These are phyloP conservation scores for Aspergillus ruber DNA, from an alignment of 2,329 filamentous ascomycete species.

Conservation along the genomic window DNA sequence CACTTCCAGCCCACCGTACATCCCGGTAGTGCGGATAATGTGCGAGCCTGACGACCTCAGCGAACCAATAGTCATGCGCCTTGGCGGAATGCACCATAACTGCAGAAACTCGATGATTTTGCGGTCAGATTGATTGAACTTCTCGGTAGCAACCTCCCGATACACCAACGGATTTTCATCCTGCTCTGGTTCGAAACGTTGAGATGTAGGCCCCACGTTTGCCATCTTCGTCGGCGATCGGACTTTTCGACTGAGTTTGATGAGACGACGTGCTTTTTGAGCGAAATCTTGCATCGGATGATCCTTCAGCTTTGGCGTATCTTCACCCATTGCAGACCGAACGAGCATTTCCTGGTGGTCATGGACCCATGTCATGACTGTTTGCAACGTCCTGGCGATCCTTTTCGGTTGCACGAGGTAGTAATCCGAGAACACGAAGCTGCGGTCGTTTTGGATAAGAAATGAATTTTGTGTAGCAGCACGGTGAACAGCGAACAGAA, in stretches of 20 bases:
- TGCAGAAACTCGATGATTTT: constrained; percentile 52
- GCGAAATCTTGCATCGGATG: constrained; percentile 40
- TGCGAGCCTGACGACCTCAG: constrained; percentile 48
- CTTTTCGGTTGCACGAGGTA: constrained; percentile 48
- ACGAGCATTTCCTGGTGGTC: constrained; percentile 40
- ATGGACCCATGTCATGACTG: constrained; percentile 51
- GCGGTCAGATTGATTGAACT: constrained; percentile 46
- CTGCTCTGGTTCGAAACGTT: constrained; percentile 21
- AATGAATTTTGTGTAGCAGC: constrained; percentile 26
- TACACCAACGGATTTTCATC: constrained; percentile 22
- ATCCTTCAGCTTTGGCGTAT: constrained; percentile 16
- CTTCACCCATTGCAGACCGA: constrained; percentile 19
- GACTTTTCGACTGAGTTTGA: constrained; percentile 34
- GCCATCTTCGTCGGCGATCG: constrained; percentile 39
- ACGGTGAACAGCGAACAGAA: constrained; percentile 31
- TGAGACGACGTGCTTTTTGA: constrained; percentile 38
- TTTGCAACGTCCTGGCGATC: constrained; percentile 43
- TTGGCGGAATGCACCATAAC: constrained; percentile 42
- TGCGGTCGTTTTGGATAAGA: constrained; percentile 28
- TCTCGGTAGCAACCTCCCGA: constrained; percentile 27
- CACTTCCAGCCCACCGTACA: constrained; percentile 45
- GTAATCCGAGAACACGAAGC: constrained; percentile 27
- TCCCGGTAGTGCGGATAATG: constrained; percentile 50
- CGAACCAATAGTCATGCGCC: constrained; percentile 32
- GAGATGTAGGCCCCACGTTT: constrained; percentile 35